A percentile compares a stretch with the other conserved stretches of the same genome.
Evolutionary conservation across 768 basidiomycete species (phyloP).

Genomic region (Russula brevipes): DNA sequence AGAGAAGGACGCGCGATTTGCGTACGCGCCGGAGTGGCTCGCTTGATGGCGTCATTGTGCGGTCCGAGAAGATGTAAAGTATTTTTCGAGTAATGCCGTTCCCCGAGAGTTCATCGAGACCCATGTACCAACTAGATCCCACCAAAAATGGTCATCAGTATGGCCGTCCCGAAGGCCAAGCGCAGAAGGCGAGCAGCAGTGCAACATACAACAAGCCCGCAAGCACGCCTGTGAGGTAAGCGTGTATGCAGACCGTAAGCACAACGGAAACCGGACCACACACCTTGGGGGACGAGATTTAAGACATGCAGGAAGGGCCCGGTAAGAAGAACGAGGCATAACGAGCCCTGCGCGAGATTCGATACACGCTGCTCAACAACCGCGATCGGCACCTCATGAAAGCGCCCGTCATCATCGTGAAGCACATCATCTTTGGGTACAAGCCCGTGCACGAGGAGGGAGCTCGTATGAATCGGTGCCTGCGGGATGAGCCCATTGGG

Average conservation of each 20-base stretch:
- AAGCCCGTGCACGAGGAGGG: slow-evolving; percentile 64
- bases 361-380: slow-evolving; percentile 94
- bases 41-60: slow-evolving; percentile 47
- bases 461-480: slow-evolving; percentile 89
- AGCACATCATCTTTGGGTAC: slow-evolving; percentile 37
- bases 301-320: slow-evolving; percentile 80
- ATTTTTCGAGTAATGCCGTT: slow-evolving; percentile 83
- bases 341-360: slow-evolving; percentile 76
- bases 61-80: slow-evolving; percentile 74
- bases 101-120: slow-evolving; percentile 67
- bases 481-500: slow-evolving; percentile 83
- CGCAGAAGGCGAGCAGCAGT: neutral
- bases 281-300: slow-evolving; percentile 62
- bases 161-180: neutral
- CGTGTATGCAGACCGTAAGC: slow-evolving; percentile 5
- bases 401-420: slow-evolving; percentile 24
- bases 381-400: slow-evolving; percentile 52
- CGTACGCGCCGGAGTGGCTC: slow-evolving; percentile 78
- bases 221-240: slow-evolving; percentile 49
- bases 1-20: slow-evolving; percentile 65
- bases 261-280: slow-evolving; percentile 31
- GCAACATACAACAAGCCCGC: slow-evolving; percentile 76
- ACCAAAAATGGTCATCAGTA: neutral
- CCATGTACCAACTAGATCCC: slow-evolving; percentile 79
- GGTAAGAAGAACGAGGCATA: slow-evolving; percentile 75